Percentiles rank a stretch among this genome's conserved stretches.
Conservation (phyloP, 129 eudicot species). For the Dittrichia graveolens region DNA sequence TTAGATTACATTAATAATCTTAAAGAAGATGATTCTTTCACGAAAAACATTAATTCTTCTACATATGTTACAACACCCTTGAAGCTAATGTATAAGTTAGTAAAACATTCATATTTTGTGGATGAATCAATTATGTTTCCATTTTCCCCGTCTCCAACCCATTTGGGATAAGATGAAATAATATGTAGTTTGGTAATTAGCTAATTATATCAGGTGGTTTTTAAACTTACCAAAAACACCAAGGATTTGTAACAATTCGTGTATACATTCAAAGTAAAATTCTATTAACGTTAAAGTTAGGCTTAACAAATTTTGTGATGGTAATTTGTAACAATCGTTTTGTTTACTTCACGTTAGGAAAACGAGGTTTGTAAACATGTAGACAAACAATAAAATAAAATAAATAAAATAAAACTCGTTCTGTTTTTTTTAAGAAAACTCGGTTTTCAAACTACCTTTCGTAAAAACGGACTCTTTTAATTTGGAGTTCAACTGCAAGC, state of each 20-base stretch:
- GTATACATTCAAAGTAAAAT: not conserved
- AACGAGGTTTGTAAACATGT: not conserved
- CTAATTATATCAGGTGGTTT: not conserved
- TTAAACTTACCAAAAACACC: constrained; percentile 7
- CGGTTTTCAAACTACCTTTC: too few species aligned
- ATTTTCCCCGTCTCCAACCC: not conserved
- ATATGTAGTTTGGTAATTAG: constrained; percentile 13
- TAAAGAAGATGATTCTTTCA: too few species aligned
- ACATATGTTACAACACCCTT: too few species aligned
- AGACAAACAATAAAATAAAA: too few species aligned
- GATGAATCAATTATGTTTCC: too few species aligned
- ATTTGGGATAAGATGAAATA: not conserved
- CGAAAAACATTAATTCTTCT: too few species aligned
- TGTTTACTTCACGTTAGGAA: constrained; percentile 29
- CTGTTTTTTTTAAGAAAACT: too few species aligned
- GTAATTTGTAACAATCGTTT: constrained; percentile 29
- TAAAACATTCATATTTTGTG: too few species aligned
- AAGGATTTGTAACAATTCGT: constrained; percentile 21
- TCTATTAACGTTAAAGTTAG: constrained; percentile 26
- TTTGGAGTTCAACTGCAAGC: too few species aligned
- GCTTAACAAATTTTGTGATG: constrained; percentile 23
- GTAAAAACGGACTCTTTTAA: too few species aligned
- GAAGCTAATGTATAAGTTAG: too few species aligned
- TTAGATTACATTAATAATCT: too few species aligned
- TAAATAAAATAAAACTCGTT: not conserved